These are phyloP conservation scores for Diaporthe citriasiana DNA, from an alignment of 2,329 filamentous ascomycete species.

Conservation along the genomic window DNA sequence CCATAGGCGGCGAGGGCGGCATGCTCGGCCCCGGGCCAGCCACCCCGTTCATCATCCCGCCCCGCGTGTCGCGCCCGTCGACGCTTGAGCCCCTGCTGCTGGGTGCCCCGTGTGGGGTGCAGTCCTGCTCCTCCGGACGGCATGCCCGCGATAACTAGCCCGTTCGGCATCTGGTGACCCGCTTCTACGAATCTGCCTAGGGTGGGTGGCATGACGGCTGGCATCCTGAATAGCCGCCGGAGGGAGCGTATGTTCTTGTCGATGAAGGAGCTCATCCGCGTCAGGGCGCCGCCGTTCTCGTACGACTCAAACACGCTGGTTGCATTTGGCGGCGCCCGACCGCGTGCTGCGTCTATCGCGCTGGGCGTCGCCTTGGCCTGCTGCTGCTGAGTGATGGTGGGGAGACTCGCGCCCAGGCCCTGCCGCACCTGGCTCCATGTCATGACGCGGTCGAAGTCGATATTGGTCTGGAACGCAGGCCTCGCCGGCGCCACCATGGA, in stretches of 20 bases:
- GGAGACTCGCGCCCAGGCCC: conserved; percentile 47
- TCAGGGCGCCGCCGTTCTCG: conserved; percentile 58
- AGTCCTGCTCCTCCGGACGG: background rate
- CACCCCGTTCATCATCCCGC: conserved; percentile 22
- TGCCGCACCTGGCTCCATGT: conserved; percentile 59
- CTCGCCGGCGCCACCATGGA: conserved; percentile 34
- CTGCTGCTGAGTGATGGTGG: conserved; percentile 44
- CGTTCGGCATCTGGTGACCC: conserved; percentile 44
- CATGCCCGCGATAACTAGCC: conserved; percentile 34
- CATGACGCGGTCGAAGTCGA: conserved; percentile 62
- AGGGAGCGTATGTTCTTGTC: conserved; percentile 60
- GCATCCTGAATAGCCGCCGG: conserved; percentile 57
- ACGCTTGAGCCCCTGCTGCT: conserved; percentile 52
- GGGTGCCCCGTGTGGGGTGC: conserved; percentile 52
- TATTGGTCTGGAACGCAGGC: conserved; percentile 48
- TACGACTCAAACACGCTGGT: conserved; percentile 57
- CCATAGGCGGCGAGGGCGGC: conserved; percentile 50
- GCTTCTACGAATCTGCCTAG: conserved; percentile 52
- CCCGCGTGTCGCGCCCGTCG: conserved; percentile 42
- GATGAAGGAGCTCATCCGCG: conserved; percentile 61
- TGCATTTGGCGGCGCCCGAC: conserved; percentile 51
- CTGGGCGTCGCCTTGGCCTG: conserved; percentile 53
- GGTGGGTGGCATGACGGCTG: conserved; percentile 50
- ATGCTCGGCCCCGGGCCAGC: conserved; percentile 10
- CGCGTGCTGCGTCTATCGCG: conserved; percentile 57